A percentile compares a stretch with the other conserved stretches of the same genome.
phyloP scores from a whole-genome alignment of 768 basidiomycete species.

The Lactarius sanguifluus region DNA sequence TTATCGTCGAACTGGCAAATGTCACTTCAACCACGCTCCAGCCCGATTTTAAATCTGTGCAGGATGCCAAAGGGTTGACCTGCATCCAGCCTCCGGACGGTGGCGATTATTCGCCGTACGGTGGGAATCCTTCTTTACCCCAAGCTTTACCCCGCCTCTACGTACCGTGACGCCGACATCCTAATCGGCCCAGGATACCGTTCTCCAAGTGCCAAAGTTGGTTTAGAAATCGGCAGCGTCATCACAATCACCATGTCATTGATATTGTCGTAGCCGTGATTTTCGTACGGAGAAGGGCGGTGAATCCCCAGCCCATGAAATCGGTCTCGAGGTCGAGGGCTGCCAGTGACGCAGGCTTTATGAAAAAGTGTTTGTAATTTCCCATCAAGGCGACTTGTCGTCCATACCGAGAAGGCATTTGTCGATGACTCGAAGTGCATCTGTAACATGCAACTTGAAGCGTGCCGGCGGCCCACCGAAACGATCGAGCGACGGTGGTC shows the following conservation, averaged over 20 bases:
- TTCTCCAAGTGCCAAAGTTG: constrained; percentile 43
- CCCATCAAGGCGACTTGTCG: no score
- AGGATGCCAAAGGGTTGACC: constrained; percentile 56
- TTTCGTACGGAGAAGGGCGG: constrained; percentile 50
- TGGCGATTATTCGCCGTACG: constrained; percentile 74
- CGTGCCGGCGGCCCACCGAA: no score
- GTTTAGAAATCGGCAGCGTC: constrained; percentile 50
- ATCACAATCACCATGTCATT: constrained; percentile 41
- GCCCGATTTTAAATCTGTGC: constrained; percentile 49
- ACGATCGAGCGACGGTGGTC: no score
- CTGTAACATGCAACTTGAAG: no score
- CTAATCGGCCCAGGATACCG: not conserved
- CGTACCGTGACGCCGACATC: constrained; percentile 27
- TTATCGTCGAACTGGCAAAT: constrained; percentile 52
- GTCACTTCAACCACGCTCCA: constrained; percentile 48
- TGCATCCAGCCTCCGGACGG: constrained; percentile 67
- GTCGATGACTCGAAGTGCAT: no score
- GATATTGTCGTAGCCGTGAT: constrained; percentile 43
- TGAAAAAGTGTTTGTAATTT: not conserved
- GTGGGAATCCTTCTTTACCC: constrained; percentile 54
- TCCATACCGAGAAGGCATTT: no score
- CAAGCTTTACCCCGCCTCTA: constrained; percentile 33
- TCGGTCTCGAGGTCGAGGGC: not conserved
- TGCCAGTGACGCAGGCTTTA: not conserved
- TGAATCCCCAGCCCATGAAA: constrained; percentile 25